These are phyloP conservation scores for Lagerstroemia speciosa DNA, from an alignment of 345 rosid species.

Conservation along the genomic window DNA sequence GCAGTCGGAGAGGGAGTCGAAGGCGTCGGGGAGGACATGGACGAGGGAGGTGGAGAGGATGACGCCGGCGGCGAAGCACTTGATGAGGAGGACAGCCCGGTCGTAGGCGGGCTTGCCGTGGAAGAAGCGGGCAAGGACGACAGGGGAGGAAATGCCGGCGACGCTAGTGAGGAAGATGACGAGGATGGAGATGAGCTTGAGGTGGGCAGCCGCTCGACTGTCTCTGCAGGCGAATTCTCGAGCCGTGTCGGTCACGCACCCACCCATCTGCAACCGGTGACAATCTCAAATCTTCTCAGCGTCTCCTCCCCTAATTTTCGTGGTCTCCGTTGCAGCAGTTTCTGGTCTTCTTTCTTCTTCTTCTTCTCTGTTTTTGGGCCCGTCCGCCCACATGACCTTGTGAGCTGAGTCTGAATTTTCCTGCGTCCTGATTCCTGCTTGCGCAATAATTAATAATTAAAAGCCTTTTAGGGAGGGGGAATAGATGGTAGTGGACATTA, in stretches of 20 bases:
- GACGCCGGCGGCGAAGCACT: slow-evolving; percentile 97
- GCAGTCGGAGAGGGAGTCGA: slow-evolving; percentile 61
- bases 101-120: slow-evolving; percentile 76
- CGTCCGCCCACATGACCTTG: too few relatives aligned
- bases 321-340: too few relatives aligned
- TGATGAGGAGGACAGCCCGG: slow-evolving; percentile 52
- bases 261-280: slow-evolving; percentile 25
- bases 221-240: slow-evolving; percentile 54
- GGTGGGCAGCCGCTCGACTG: slow-evolving; percentile 52
- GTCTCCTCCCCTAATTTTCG: too few relatives aligned
- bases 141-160: slow-evolving; percentile 58
- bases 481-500: too few relatives aligned
- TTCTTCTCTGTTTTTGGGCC: too few relatives aligned
- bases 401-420: too few relatives aligned
- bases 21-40: slow-evolving; percentile 91
- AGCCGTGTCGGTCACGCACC: slow-evolving; percentile 44
- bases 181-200: slow-evolving; percentile 49
- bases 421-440: too few relatives aligned
- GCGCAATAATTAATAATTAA: too few relatives aligned
- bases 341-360: too few relatives aligned
- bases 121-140: slow-evolving; percentile 62
- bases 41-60: slow-evolving; percentile 89
- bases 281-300: too few relatives aligned
- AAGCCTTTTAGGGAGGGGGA: too few relatives aligned
- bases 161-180: slow-evolving; percentile 67